phyloP scores from a whole-genome alignment of 2,329 filamentous ascomycete species.

The Blastomyces parvus region DNA sequence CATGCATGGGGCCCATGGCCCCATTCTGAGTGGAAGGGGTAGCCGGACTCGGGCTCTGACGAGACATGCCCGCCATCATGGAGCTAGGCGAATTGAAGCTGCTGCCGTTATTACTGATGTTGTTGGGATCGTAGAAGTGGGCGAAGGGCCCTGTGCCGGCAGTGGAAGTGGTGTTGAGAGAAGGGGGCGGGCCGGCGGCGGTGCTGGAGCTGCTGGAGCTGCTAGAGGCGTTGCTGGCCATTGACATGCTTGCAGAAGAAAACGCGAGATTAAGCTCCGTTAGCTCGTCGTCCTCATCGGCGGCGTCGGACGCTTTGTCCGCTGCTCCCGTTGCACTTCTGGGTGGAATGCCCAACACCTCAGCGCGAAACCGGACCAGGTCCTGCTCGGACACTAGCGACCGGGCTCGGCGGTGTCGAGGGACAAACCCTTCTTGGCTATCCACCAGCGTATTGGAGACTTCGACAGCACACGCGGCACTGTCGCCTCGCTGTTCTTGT shows the following conservation, averaged over 20 bases:
- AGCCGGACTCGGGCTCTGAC: slow-evolving; percentile 26
- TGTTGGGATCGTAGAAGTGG: slow-evolving; percentile 26
- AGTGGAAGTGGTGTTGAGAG: background rate
- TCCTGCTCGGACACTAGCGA: slow-evolving; percentile 14
- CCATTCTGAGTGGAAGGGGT: slow-evolving; percentile 10
- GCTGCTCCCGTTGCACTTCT: background rate
- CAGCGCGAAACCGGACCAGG: slow-evolving; percentile 16
- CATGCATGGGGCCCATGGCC: slow-evolving; percentile 25
- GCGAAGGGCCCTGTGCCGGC: slow-evolving; percentile 22
- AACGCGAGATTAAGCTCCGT: slow-evolving; percentile 31
- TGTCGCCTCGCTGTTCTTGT: background rate
- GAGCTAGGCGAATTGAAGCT: slow-evolving; percentile 13
- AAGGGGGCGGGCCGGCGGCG: slow-evolving; percentile 2
- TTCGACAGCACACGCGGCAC: slow-evolving; percentile 10
- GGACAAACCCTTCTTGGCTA: slow-evolving; percentile 4
- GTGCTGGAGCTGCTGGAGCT: slow-evolving; percentile 1
- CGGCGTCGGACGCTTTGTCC: slow-evolving; percentile 8
- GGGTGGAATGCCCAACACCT: slow-evolving; percentile 13
- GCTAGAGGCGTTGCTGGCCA: slow-evolving; percentile 7
- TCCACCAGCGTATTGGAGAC: slow-evolving; percentile 9
- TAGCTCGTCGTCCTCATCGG: slow-evolving; percentile 19
- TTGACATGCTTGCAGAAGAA: slow-evolving; percentile 16
- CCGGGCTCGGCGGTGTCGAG: slow-evolving; percentile 17
- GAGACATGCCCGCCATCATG: slow-evolving; percentile 20
- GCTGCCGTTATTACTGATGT: slow-evolving; percentile 23